phyloP scores from a whole-genome alignment of 1,284 basidiomycete genomes.

The Cutaneotrichosporon spelunceum region DNA sequence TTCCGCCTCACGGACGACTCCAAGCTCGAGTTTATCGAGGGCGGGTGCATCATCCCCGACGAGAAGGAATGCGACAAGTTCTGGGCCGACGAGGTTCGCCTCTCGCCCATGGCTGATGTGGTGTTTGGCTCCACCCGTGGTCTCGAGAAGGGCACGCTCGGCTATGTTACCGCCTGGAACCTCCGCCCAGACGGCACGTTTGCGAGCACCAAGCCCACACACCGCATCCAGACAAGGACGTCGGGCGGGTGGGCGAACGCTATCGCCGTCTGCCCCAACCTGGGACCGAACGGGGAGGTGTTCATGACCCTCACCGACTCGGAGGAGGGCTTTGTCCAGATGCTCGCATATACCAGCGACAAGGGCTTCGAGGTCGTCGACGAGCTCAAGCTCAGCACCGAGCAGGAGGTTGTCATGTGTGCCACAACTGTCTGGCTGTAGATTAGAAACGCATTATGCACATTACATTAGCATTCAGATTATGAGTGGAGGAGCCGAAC shows the following conservation, averaged over 20 bases:
- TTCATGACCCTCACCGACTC: conserved; percentile 48
- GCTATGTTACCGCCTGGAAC: conserved; percentile 46
- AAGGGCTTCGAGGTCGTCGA: conserved; percentile 29
- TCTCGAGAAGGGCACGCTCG: conserved; percentile 38
- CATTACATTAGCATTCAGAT: not conserved
- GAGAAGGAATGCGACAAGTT: conserved; percentile 16
- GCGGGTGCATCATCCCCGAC: conserved; percentile 24
- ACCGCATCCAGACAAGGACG: conserved; percentile 44
- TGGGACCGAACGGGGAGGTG: conserved; percentile 25
- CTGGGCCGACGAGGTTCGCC: conserved; percentile 51
- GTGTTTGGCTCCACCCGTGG: conserved; percentile 51
- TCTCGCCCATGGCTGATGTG: conserved; percentile 36
- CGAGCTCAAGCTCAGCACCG: conserved; percentile 14
- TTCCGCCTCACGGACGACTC: conserved; percentile 19
- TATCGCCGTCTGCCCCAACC: conserved; percentile 44
- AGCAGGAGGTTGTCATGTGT: conserved; percentile 15
- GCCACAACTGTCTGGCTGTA: conserved; percentile 15
- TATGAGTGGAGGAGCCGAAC: not conserved
- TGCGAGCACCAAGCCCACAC: conserved; percentile 13
- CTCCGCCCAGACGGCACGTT: conserved; percentile 32
- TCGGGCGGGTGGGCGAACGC: conserved; percentile 54
- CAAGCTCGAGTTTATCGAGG: conserved; percentile 25
- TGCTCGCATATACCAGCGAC: conserved; percentile 36
- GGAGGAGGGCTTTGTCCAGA: conserved; percentile 45
- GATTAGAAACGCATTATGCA: conserved; percentile 1